These are phyloP conservation scores for Pyricularia grisea DNA, from an alignment of 2,329 filamentous ascomycete genomes.

Conservation along the genomic window DNA sequence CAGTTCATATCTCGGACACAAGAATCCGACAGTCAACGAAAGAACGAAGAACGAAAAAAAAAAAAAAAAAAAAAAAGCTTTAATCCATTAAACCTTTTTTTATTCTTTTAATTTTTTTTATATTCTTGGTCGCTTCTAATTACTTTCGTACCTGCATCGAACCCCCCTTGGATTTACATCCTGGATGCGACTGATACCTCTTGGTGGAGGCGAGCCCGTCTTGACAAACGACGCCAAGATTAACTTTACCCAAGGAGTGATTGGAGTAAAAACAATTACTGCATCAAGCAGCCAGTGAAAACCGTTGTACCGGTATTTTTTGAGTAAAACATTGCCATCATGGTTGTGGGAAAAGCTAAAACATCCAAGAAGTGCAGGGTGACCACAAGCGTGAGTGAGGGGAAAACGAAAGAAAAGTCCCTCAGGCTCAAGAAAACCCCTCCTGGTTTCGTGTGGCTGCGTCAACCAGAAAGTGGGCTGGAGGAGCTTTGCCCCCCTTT, in stretches of 20 bases:
- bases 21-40: neutral
- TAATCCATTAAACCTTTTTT: neutral
- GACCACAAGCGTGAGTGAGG: neutral
- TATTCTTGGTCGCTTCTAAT: neutral
- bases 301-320: too few species aligned
- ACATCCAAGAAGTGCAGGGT: neutral
- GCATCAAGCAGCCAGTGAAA: too few species aligned
- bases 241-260: too few species aligned
- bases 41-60: neutral
- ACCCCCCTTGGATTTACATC: too few species aligned
- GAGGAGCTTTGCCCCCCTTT: neutral
- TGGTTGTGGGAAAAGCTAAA: neutral
- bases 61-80: too few species aligned
- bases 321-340: neutral
- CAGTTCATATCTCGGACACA: neutral
- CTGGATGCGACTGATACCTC: too few species aligned
- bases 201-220: too few species aligned
- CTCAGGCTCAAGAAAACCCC: too few species aligned
- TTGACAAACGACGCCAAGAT: too few species aligned
- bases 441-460: neutral
- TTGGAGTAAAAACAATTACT: too few species aligned
- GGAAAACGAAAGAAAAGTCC: neutral
- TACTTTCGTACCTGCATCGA: too few species aligned
- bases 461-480: neutral
- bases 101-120: too few species aligned